phyloP scores from a whole-genome alignment of 352 stramenopile genomes.

The Phytophthora multivora region DNA sequence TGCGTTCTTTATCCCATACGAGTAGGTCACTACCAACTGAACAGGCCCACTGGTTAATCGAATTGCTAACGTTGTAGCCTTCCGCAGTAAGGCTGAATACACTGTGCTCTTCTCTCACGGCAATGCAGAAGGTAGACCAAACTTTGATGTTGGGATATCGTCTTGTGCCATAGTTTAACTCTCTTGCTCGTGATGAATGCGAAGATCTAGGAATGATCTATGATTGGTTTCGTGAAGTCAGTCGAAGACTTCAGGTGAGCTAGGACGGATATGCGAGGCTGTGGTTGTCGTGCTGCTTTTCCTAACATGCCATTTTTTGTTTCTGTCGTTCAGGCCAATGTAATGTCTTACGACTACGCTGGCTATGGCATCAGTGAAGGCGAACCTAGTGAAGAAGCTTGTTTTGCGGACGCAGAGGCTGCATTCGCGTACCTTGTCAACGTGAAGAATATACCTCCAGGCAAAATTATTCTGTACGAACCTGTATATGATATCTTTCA shows the following conservation, averaged over 20 bases:
- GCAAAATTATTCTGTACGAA: slow-evolving; percentile 96
- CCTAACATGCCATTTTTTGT: not conserved
- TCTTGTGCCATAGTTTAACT: not conserved
- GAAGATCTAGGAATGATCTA: slow-evolving; percentile 97
- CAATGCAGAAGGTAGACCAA: slow-evolving; percentile 93
- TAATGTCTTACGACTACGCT: slow-evolving; percentile 96
- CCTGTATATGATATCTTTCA: not conserved
- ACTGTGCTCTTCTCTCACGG: slow-evolving; percentile 97
- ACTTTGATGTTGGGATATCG: not conserved
- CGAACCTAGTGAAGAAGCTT: slow-evolving; percentile 92
- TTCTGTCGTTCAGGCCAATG: slow-evolving; percentile 59
- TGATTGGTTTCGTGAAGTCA: slow-evolving; percentile 96
- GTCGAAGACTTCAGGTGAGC: slow-evolving; percentile 70
- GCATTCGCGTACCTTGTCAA: slow-evolving; percentile 96
- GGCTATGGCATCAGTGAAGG: slow-evolving; percentile 97
- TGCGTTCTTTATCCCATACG: slow-evolving; percentile 94
- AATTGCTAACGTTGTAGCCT: slow-evolving; percentile 17
- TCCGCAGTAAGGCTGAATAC: slow-evolving; percentile 85
- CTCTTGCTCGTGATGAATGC: not conserved
- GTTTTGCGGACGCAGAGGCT: slow-evolving; percentile 95
- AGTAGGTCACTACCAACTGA: slow-evolving; percentile 46
- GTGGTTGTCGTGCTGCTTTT: not conserved
- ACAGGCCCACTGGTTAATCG: not conserved
- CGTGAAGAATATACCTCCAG: slow-evolving; percentile 89
- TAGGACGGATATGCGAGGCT: not conserved